Conservation (phyloP, 495 filamentous ascomycete genomes). For the Parathielavia appendiculata region DNA sequence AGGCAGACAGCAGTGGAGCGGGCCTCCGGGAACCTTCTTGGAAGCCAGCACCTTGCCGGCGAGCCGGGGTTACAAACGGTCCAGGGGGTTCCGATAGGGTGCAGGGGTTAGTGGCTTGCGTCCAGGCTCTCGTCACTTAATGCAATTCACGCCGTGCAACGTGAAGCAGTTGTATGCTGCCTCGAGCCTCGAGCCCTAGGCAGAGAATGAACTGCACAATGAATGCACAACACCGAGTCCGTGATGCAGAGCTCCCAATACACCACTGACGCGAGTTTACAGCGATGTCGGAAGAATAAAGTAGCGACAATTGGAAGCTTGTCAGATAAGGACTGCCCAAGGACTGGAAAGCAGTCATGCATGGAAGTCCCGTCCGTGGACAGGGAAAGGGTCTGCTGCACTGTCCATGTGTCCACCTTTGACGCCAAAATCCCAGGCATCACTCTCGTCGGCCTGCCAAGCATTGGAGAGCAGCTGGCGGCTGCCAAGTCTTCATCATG, state of each 20-base stretch:
- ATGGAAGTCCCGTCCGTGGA: constrained; percentile 12
- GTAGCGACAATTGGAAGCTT: neutral
- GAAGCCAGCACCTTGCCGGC: neutral
- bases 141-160: constrained; percentile 4
- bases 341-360: neutral
- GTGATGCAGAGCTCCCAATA: neutral
- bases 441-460: neutral
- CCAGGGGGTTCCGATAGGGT: constrained; percentile 20
- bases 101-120: constrained; percentile 6
- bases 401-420: neutral
- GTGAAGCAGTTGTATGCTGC: constrained; percentile 3
- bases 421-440: neutral
- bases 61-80: constrained; percentile 13
- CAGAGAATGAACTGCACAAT: neutral
- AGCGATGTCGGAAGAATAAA: constrained; percentile 25
- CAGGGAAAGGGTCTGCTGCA: constrained; percentile 5
- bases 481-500: constrained; percentile 1
- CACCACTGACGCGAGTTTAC: neutral
- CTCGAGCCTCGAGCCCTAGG: constrained; percentile 4
- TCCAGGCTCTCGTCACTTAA: neutral
- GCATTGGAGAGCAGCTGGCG: neutral
- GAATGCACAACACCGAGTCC: neutral
- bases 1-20: constrained; percentile 25
- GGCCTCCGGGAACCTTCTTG: neutral
- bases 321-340: constrained; percentile 10